Base-by-base conservation (phyloP, 805 yeast genomes). In the Cyberlindnera petersonii region DNA sequence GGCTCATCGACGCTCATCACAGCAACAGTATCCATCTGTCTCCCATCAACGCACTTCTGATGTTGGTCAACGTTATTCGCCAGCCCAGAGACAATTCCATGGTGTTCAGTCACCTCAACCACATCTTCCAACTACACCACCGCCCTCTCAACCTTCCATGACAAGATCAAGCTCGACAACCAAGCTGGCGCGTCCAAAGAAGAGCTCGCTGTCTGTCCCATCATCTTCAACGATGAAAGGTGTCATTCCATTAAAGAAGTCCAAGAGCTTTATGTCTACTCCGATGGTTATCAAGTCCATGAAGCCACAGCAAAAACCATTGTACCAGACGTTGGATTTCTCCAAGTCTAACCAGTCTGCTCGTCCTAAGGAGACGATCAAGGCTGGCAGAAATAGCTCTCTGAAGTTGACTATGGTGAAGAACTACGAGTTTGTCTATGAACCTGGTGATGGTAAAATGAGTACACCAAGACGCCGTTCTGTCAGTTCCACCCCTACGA, bases 361-460 rank as follows among this genome's bases (percentile, higher is more conserved):
- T 15, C 26, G 22, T n/a, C 24, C n/a, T 2, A 24, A 20, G 17
- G 37, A 36, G 14, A 16, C 14, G 9, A 30, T 18, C 33, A 37
- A 24, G 22, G 13, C 24, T n/a, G 29, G 23, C 16, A 11, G 11
- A 23, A 28, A 21, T 17, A 18, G 45, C 7, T 38, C 43, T 7
- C 18, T 42, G 32, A 47, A 49, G 26, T 19, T 41, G 13, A 40
- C 46, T 9, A 36, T 44, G 6, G 27, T 44, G 11, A 51, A 47
- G 34, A 52, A 43, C 33, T 55, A 41, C 24, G 58, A 55, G 32
- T 55, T 55, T 44, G 54, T 55, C 15, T 46, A 35, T 32, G 59
- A 55, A 26, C 42, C 43, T 22, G 52, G 52, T 26, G 43, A 26
- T 31, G 42, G 40, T 16, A 46, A 43, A 14, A 5, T 31, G 13